Evolutionary conservation across 1,284 basidiomycete species (phyloP).

Genomic region (Moniliella sp.): DNA sequence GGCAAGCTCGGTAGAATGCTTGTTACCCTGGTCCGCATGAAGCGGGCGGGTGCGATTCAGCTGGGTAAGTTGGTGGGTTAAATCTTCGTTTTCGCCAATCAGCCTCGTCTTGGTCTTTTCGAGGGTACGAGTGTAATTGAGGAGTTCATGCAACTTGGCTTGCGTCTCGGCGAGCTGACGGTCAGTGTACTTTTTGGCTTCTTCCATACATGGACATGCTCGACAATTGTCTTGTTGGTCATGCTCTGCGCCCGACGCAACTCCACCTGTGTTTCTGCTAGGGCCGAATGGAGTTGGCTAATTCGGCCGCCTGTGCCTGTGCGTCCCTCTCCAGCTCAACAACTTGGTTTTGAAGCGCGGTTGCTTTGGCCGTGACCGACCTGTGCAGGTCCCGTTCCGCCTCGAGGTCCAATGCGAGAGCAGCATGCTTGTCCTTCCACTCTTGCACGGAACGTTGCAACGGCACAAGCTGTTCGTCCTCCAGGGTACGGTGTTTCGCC

Average conservation of each 20-base stretch:
- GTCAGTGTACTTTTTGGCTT: slow-evolving; percentile 86
- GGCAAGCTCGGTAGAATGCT: no score
- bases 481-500: slow-evolving; percentile 16
- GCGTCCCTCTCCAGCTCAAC: slow-evolving; percentile 44
- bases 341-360: slow-evolving; percentile 24
- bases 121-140: slow-evolving; percentile 55
- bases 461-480: slow-evolving; percentile 19
- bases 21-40: no score
- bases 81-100: slow-evolving; percentile 62
- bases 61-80: slow-evolving; percentile 53
- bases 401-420: slow-evolving; percentile 15
- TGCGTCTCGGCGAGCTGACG: slow-evolving; percentile 65
- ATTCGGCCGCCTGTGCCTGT: slow-evolving; percentile 44
- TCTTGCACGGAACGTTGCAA: slow-evolving; percentile 11
- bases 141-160: slow-evolving; percentile 51
- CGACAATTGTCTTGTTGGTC: slow-evolving; percentile 92
- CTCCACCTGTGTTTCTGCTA: slow-evolving; percentile 42
- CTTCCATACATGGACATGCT: slow-evolving; percentile 93
- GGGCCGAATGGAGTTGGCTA: slow-evolving; percentile 54
- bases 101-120: slow-evolving; percentile 59
- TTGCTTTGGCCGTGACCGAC: slow-evolving; percentile 17
- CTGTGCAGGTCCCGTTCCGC: no score
- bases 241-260: slow-evolving; percentile 39
- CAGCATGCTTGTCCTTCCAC: slow-evolving; percentile 20
- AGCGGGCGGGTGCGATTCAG: no score